Conservation (phyloP, 108 stramenopile genomes). For the Cyclotella baltica region DNA sequence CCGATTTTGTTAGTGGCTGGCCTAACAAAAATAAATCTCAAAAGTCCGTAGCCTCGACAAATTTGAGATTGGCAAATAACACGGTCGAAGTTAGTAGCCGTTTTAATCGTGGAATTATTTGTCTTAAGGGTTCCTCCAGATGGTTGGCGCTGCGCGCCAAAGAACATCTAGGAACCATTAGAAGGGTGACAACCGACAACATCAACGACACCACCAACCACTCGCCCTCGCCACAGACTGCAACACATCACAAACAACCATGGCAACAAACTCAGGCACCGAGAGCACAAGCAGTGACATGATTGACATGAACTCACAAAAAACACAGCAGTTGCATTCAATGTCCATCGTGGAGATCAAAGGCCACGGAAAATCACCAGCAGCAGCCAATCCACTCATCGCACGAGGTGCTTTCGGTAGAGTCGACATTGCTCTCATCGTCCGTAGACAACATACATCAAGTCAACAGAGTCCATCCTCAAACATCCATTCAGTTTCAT, state of each 20-base stretch:
- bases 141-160: too few relatives aligned
- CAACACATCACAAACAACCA: neutral
- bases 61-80: too few relatives aligned
- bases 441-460: constrained; percentile 17
- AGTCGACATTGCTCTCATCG: constrained; percentile 63
- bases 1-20: too few relatives aligned
- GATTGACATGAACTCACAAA: neutral
- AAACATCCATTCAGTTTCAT: constrained; percentile 28
- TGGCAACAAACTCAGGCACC: neutral
- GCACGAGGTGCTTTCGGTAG: constrained; percentile 79
- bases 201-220: too few relatives aligned
- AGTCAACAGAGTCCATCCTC: neutral
- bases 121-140: too few relatives aligned
- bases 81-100: too few relatives aligned
- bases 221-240: too few relatives aligned
- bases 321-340: neutral
- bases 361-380: neutral
- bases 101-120: too few relatives aligned
- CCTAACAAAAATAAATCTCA: too few relatives aligned
- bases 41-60: too few relatives aligned
- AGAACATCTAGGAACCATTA: too few relatives aligned
- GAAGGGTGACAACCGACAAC: too few relatives aligned
- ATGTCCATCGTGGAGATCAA: constrained; percentile 27
- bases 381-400: constrained; percentile 36
- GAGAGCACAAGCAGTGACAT: neutral